phyloP scores from a whole-genome alignment of 1,284 basidiomycete genomes.

The Cystobasidium sp. region DNA sequence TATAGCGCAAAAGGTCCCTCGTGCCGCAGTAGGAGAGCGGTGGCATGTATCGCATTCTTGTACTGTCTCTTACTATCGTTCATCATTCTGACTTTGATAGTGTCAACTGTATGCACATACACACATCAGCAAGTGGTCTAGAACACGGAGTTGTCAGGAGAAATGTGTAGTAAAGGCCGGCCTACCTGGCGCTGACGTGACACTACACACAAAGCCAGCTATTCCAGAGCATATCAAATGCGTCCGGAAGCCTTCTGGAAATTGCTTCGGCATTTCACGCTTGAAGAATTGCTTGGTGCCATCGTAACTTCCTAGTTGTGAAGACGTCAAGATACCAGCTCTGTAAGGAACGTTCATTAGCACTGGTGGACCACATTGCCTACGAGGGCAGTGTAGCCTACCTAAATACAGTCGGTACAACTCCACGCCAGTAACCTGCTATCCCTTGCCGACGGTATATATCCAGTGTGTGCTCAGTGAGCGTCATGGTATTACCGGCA shows the following conservation, averaged over 20 bases:
- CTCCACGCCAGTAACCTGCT: constrained; percentile 49
- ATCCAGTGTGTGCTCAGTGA: constrained; percentile 45
- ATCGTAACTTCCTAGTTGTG: constrained; percentile 52
- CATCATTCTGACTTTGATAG: constrained; percentile 53
- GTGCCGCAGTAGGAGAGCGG: constrained; percentile 47
- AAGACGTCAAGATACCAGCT: constrained; percentile 52
- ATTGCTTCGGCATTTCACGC: constrained; percentile 47
- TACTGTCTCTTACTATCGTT: constrained; percentile 49
- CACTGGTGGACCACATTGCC: background rate
- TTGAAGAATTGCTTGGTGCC: constrained; percentile 51
- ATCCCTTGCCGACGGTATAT: constrained; percentile 45
- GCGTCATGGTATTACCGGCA: constrained; percentile 44
- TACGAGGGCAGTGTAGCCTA: background rate
- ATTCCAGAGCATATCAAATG: constrained; percentile 50
- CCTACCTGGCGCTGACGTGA: constrained; percentile 49
- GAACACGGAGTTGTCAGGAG: too few relatives aligned
- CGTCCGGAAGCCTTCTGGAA: constrained; percentile 50
- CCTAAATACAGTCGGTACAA: constrained; percentile 50
- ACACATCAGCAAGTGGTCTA: background rate
- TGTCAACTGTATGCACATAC: constrained; percentile 45
- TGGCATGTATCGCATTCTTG: constrained; percentile 47
- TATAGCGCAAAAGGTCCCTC: constrained; percentile 52
- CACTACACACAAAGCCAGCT: constrained; percentile 52
- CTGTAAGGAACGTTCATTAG: background rate
- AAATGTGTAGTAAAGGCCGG: background rate